A percentile compares a stretch with the other conserved stretches of the same genome.
Conservation (phyloP, 768 basidiomycete genomes). For the Crucibulum laeve region DNA sequence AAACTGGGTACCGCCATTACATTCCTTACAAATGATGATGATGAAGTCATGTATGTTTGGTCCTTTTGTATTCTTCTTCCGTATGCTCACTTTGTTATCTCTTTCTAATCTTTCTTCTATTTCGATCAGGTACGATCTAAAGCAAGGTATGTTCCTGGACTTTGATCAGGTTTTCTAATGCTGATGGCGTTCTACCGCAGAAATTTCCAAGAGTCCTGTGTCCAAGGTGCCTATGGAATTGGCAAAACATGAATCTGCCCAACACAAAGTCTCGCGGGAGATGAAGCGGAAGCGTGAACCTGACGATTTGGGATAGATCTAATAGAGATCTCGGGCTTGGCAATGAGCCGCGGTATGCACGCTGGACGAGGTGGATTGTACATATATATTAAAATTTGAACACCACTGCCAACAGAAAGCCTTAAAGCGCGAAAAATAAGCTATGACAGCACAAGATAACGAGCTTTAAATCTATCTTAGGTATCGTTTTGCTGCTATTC, state of each 20-base stretch:
- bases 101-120: conserved; percentile 8
- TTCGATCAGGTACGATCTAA: conserved; percentile 82
- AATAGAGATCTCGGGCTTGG: not conserved
- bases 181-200: conserved; percentile 33
- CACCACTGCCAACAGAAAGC: no score
- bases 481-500: no score
- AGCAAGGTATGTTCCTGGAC: conserved; percentile 61
- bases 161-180: not conserved
- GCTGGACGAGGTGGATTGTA: no score
- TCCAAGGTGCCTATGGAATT: conserved; percentile 86
- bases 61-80: conserved; percentile 9
- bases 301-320: conserved; percentile 51
- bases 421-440: no score
- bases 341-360: not conserved
- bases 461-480: no score
- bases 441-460: no score
- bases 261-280: conserved; percentile 86
- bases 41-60: conserved; percentile 85
- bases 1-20: conserved; percentile 93
- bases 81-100: conserved; percentile 9
- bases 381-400: no score
- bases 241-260: conserved; percentile 88
- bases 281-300: conserved; percentile 93
- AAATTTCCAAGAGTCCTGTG: conserved; percentile 92
- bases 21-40: conserved; percentile 93